Base-by-base conservation (phyloP, 805 yeast genomes). In the Diddensiella santjacobensis region DNA sequence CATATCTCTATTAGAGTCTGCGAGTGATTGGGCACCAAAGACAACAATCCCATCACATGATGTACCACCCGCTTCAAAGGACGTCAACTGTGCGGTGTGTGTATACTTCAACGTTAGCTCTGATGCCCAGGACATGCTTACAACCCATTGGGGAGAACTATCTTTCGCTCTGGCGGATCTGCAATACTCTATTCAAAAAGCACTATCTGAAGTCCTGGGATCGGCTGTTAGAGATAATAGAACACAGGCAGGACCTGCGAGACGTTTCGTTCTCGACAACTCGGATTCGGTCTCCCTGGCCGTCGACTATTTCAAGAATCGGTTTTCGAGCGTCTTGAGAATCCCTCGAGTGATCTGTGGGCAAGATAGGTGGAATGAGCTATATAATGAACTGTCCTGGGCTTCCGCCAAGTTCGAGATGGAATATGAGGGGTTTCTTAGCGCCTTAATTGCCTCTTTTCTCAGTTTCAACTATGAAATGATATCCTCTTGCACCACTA, bases 61-160 rank as follows among this genome's bases (percentile, higher is more conserved):
- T 8, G 19, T 19, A 6, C n/a, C 33, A n/a, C 17, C 31, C 4
- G 20, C 19, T 5, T 20, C 33, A 4, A 40, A 40, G 20, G 55
- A 56, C 13, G 49, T 49, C 44, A 39, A 51, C 22, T 55, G 56
- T 26, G 60, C 50, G 11, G 47, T 57, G 19, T 53, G 58, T 43
- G 39, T 57, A 3, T 45, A 22, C 30, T 46, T 56, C 44, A 53
- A 35, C 23, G 44, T 54, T 3, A 50, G 54, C 2, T 22, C 47
- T 11, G 45, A 43, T 3, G 29, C 48, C 13, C 48, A 48, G 3
- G 54, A 55, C 24, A 29, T 49, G 1, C 36, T 57, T 17, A 42
- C 51, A 3, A 49, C 42, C 38, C 58, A 41, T 56, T 69, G 43
- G 59, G 55, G 19, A 57, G 73, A 44, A 54, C 61, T 18, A 10